Conservation (phyloP, 176 grass and related monocot species). For the Aegilops longissima region DNA sequence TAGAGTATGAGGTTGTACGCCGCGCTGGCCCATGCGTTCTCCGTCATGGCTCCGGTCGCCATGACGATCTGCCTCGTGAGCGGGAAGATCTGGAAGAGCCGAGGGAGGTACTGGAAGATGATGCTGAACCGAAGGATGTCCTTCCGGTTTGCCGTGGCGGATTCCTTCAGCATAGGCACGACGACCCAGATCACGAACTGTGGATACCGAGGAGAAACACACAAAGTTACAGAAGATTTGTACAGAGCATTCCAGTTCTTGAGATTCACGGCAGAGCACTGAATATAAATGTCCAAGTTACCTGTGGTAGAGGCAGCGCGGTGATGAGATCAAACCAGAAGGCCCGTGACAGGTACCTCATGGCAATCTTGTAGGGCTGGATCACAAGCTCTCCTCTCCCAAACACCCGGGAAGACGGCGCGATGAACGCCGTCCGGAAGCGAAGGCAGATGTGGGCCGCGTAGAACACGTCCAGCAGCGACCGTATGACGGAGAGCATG, state of each 20-base stretch:
- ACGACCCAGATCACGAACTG: conserved; percentile 85
- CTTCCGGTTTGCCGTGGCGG: conserved; percentile 50
- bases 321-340: conserved; percentile 84
- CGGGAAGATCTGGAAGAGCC: conserved; percentile 89
- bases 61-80: conserved; percentile 72
- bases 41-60: conserved; percentile 79
- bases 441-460: conserved; percentile 73
- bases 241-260: neutral
- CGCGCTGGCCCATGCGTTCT: conserved; percentile 90
- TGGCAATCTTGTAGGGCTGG: conserved; percentile 69
- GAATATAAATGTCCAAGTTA: neutral
- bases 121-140: conserved; percentile 75
- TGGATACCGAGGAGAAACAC: conserved; percentile 2
- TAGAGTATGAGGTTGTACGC: conserved; percentile 98
- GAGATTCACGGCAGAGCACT: too few species aligned
- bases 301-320: conserved; percentile 89
- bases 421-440: conserved; percentile 85
- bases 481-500: conserved; percentile 58
- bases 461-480: conserved; percentile 78
- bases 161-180: conserved; percentile 57
- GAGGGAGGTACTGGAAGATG: conserved; percentile 86
- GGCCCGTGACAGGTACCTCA: conserved; percentile 51
- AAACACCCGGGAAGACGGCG: conserved; percentile 89
- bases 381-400: conserved; percentile 92
- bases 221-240: neutral